Base-by-base conservation (phyloP, 225 moss, liverwort and hornwort species). In the Pseudoscleropodium purum region DNA sequence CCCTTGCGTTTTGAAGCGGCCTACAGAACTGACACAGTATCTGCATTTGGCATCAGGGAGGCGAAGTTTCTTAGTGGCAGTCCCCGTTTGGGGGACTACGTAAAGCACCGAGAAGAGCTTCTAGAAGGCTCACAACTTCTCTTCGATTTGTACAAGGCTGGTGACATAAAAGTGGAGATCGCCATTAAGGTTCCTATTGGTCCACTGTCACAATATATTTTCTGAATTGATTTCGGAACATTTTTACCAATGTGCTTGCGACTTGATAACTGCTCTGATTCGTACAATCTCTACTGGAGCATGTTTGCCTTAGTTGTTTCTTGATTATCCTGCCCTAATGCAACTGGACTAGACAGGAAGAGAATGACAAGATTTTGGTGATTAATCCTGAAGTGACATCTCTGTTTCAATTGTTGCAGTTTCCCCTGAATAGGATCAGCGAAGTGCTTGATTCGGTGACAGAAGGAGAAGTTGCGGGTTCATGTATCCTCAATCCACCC, bases 401-500 rank as follows among this genome's bases (percentile, higher is more conserved):
- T 60, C 75, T 69, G 57, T 74, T 85, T 79, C 49, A 33, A 47
- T 63, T 83, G 47, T 87, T 88, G 91, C 93, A 96, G 94, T 83
- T 90, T 81, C 90, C 93, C 59, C 85, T 96, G 88, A 88, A 91
- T n/a, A 85, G 67, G 80, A 90, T 93, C 39, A 87, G 67, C 29
- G 57, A 91, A 90, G 93, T 75, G 81, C 90, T 96, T 25, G 85
- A 89, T 57, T 76, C 75, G 39, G 79, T 93, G 81, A 75, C 63
- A 77, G 74, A 60, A 57, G 84, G 83, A 79, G 88, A 90, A 47
- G 85, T 45, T 43, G 82, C 41, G 43, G 93, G 92, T 54, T 93
- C 88, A 75, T 91, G 91, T 64, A 91, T 95, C 83, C 96, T 96
- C 65, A 70, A 86, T 75, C 96, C 96, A 21, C 93, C 95, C 34